Conservation (phyloP, 768 basidiomycete genomes). For the Psilocybe cyanescens region DNA sequence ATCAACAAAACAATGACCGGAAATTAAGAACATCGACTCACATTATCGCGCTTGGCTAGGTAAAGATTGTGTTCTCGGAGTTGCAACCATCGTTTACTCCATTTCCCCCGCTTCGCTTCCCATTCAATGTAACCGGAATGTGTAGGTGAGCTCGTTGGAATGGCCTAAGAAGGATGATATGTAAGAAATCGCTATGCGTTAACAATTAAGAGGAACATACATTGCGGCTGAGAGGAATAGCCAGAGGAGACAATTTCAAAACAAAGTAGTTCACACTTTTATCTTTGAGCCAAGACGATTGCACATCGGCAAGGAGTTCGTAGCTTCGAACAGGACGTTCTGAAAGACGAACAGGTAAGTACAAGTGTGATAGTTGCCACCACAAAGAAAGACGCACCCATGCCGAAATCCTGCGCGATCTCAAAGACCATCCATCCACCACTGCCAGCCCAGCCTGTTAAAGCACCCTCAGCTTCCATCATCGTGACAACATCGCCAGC, state of each 20-base stretch:
- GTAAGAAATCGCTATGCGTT: conserved; percentile 5
- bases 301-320: conserved; percentile 80
- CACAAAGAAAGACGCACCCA: conserved; percentile 60
- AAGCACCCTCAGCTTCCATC: conserved; percentile 66
- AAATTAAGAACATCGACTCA: conserved; percentile 35
- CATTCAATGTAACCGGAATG: conserved; percentile 77
- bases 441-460: conserved; percentile 60
- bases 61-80: conserved; percentile 86
- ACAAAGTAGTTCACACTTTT: conserved; percentile 82
- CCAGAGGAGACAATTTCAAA: conserved; percentile 73
- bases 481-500: conserved; percentile 75
- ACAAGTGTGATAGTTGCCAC: conserved; percentile 1
- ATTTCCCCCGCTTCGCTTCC: conserved; percentile 92
- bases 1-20: conserved; percentile 11
- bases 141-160: conserved; percentile 48
- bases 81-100: conserved; percentile 91
- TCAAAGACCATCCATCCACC: conserved; percentile 91
- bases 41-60: conserved; percentile 89
- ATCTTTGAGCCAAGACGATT: conserved; percentile 87
- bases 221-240: conserved; percentile 57
- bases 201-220: conserved; percentile 40
- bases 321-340: conserved; percentile 91
- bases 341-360: conserved; percentile 32
- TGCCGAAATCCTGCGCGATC: conserved; percentile 87
- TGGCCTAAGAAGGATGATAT: conserved; percentile 29